Percentiles rank a stretch among this genome's conserved stretches.
These are phyloP conservation scores for Tetrastigma voinierianum DNA, from an alignment of 164 flowering plant genomes.

Conservation along the genomic window DNA sequence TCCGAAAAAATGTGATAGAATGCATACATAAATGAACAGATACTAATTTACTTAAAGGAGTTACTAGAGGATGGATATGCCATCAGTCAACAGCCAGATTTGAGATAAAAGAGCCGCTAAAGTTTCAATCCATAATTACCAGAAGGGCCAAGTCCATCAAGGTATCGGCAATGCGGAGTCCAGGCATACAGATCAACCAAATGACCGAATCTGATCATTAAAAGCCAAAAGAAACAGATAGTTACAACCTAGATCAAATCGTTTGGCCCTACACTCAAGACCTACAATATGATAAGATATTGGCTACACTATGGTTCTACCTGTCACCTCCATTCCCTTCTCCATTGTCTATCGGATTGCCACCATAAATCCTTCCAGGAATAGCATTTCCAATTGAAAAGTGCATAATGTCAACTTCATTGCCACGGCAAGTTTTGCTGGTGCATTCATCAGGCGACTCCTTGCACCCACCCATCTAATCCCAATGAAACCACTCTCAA, in stretches of 20 bases:
- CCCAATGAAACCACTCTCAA: neutral
- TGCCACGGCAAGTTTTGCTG: conserved; percentile 56
- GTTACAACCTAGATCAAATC: neutral
- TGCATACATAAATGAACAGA: neutral
- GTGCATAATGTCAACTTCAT: conserved; percentile 72
- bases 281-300: neutral
- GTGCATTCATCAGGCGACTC: conserved; percentile 42
- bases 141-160: conserved; percentile 86
- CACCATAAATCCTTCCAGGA: conserved; percentile 68
- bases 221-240: conserved; percentile 1
- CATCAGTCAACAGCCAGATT: neutral
- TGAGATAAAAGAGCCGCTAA: neutral
- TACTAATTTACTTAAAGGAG: neutral
- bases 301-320: conserved; percentile 24
- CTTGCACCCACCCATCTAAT: conserved; percentile 66
- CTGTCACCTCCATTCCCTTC: conserved; percentile 78
- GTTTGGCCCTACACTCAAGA: neutral
- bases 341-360: conserved; percentile 45
- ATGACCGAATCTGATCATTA: conserved; percentile 72
- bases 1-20: neutral
- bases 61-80: too few relatives aligned
- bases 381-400: conserved; percentile 66
- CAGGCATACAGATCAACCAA: conserved; percentile 87
- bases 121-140: conserved; percentile 40
- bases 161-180: conserved; percentile 89